phyloP scores from a whole-genome alignment of 139 green algal species.

The Tetratostichococcus sp. region DNA sequence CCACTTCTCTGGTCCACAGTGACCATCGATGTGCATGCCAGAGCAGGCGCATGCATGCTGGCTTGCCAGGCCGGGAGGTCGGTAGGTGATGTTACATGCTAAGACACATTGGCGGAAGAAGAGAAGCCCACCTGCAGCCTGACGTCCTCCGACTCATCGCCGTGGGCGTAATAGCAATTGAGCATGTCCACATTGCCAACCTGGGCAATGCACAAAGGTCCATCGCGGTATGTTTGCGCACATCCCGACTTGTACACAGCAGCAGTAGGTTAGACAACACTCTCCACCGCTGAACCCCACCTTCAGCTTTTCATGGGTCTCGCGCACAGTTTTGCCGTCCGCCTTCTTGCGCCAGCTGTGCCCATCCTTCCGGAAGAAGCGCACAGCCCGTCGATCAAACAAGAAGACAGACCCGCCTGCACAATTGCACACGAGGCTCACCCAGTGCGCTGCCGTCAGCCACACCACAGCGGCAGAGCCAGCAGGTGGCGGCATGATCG shows the following conservation, averaged over 20 bases:
- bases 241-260: too few relatives aligned
- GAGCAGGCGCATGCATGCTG: too few relatives aligned
- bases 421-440: background rate
- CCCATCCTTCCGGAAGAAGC: slow-evolving; percentile 68
- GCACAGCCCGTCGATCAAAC: slow-evolving; percentile 51
- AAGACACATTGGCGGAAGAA: too few relatives aligned
- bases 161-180: slow-evolving; percentile 80
- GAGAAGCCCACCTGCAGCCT: slow-evolving; percentile 35
- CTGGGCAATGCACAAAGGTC: slow-evolving; percentile 1
- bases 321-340: slow-evolving; percentile 67
- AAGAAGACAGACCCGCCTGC: slow-evolving; percentile 66
- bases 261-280: too few relatives aligned
- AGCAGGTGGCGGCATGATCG: too few relatives aligned
- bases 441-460: background rate
- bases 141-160: slow-evolving; percentile 31
- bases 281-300: too few relatives aligned
- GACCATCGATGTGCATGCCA: too few relatives aligned
- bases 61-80: too few relatives aligned
- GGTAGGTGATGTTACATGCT: too few relatives aligned
- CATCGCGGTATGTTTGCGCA: too few relatives aligned
- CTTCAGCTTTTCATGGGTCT: slow-evolving; percentile 84
- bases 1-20: too few relatives aligned
- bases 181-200: slow-evolving; percentile 55
- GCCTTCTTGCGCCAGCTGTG: slow-evolving; percentile 77
- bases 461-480: background rate